Conservation (phyloP, 768 basidiomycete species). For the Amanita rubescens region DNA sequence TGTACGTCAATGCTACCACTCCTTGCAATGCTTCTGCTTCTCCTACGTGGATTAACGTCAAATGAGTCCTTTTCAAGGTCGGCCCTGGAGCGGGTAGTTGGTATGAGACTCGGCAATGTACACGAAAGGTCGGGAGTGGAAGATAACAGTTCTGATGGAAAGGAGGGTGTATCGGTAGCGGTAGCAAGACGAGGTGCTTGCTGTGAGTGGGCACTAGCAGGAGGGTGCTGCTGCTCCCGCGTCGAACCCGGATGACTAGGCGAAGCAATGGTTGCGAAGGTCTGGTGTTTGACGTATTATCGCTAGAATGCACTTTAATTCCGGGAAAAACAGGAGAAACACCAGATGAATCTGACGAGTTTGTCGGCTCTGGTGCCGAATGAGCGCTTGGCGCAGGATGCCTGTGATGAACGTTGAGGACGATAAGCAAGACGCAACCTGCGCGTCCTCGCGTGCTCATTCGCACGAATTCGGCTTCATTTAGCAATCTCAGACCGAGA, state of each 20-base stretch:
- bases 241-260: constrained; percentile 45
- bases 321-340: not conserved
- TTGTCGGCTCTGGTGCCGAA: not conserved
- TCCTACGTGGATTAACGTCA: not conserved
- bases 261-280: constrained; percentile 57
- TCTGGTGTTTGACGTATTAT: not conserved
- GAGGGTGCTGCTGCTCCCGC: constrained; percentile 45
- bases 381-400: not conserved
- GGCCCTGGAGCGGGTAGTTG: constrained; percentile 55
- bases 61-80: constrained; percentile 45
- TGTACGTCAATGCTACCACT: constrained; percentile 22
- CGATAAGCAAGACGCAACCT: constrained; percentile 10
- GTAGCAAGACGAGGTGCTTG: constrained; percentile 26
- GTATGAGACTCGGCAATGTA: constrained; percentile 42
- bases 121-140: constrained; percentile 20
- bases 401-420: constrained; percentile 1
- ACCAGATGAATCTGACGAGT: not conserved
- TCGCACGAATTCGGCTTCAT: constrained; percentile 16
- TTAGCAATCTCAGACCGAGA: constrained; percentile 8
- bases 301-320: constrained; percentile 3
- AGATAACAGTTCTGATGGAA: constrained; percentile 12
- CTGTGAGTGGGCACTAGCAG: constrained; percentile 40
- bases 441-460: constrained; percentile 8
- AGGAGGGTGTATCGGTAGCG: constrained; percentile 2
- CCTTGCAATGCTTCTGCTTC: constrained; percentile 14